These are phyloP conservation scores for Dendryphion nanum DNA, from an alignment of 2,329 filamentous ascomycete species.

Conservation along the genomic window DNA sequence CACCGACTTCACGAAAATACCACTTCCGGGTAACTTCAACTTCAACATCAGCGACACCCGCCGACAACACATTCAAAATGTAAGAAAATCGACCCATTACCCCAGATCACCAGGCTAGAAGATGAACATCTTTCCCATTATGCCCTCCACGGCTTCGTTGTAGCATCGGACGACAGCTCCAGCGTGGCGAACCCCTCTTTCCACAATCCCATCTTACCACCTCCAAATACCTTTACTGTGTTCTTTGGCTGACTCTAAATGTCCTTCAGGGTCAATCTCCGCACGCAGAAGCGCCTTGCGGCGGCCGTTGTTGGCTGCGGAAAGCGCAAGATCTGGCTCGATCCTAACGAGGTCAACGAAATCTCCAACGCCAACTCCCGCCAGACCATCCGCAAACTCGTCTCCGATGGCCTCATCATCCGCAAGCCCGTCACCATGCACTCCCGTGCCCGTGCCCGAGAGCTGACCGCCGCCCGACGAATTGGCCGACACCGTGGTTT, in stretches of 20 bases:
- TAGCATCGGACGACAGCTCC: conserved; percentile 18
- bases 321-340: conserved; percentile 99
- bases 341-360: conserved; percentile 98
- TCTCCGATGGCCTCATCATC: conserved; percentile 99
- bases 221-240: conserved; percentile 16
- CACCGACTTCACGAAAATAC: conserved; percentile 1
- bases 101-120: too few relatives aligned
- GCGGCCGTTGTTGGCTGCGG: conserved; percentile 98
- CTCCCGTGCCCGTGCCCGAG: conserved; percentile 93
- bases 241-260: conserved; percentile 28
- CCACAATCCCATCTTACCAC: conserved; percentile 17
- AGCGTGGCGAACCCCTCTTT: conserved; percentile 38
- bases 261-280: conserved; percentile 87
- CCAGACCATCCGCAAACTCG: conserved; percentile 99
- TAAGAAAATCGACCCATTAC: conserved; percentile 31
- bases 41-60: conserved; percentile 27
- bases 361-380: conserved; percentile 99
- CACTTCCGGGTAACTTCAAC: conserved; percentile 3
- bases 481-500: conserved; percentile 98
- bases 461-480: conserved; percentile 89
- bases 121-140: too few relatives aligned
- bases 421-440: conserved; percentile 99
- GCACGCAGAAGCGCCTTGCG: conserved; percentile 99
- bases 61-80: conserved; percentile 43
- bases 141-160: too few relatives aligned